A percentile compares a stretch with the other conserved stretches of the same genome.
These are phyloP conservation scores for Cnidoscolus chayamansa DNA, from an alignment of 441 rosid genomes.

Conservation along the genomic window DNA sequence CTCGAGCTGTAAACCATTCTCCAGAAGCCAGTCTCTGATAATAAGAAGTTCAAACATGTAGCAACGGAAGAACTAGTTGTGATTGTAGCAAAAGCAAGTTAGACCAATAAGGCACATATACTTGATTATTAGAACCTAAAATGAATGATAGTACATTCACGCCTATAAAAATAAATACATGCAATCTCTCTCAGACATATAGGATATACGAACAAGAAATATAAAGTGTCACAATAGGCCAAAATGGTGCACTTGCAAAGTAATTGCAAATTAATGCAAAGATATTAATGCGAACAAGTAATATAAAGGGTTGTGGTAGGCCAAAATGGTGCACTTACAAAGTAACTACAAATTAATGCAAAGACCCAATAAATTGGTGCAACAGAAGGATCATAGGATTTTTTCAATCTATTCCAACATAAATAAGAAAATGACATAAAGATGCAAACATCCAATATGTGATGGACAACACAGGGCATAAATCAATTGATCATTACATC, in stretches of 20 bases:
- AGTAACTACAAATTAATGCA: background rate
- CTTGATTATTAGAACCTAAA: background rate
- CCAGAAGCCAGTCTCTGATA: constrained; percentile 80
- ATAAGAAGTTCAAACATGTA: constrained; percentile 7
- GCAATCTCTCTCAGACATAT: background rate
- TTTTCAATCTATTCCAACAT: background rate
- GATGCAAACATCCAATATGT: background rate
- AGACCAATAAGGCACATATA: background rate
- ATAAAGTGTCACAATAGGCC: too few species aligned
- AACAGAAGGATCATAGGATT: background rate
- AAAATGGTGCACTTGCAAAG: too few species aligned
- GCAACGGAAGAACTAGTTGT: background rate
- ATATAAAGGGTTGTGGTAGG: background rate
- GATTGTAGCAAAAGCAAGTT: background rate
- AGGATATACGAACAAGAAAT: background rate
- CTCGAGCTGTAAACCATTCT: constrained; percentile 97
- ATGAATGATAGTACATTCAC: background rate
- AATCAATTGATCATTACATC: background rate
- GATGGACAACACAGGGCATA: background rate
- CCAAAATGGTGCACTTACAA: constrained; percentile 3
- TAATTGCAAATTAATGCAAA: too few species aligned
- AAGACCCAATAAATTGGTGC: background rate
- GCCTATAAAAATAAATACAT: too few species aligned
- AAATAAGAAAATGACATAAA: background rate
- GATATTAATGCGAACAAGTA: too few species aligned